Evolutionary conservation across 2,329 filamentous ascomycete genomes (phyloP), one percentile per base, ranked within the genome.

Genomic region (Cercospora beticola): DNA sequence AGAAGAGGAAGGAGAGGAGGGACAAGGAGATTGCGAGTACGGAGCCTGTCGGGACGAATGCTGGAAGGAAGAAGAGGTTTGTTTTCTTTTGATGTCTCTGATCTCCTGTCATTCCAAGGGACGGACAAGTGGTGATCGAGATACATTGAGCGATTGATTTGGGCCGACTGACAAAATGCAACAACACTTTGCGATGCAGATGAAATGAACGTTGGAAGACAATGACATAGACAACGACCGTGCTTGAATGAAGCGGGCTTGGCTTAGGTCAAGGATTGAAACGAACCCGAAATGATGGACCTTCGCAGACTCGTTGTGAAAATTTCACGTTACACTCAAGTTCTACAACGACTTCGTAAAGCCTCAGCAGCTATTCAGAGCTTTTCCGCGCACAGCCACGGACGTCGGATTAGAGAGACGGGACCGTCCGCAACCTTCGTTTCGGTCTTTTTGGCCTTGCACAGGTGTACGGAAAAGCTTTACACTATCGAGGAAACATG

Each of bases 1-100:
- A 72, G 72, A 71, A 71, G 14, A 66, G 58, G 40, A 61, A 40
- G 40, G 56, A 52, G 56, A 28, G 28, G 16, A 65, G 46, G 57
- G 57, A 62, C 9, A 33, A 46, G 62, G 62, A 57, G 49, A 64
- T 64, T 31, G 62, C 62, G 10, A 46, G 18, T 30, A 58, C 54
- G 30, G 18, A 33, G 26, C 43, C 61, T 12, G 62, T 58, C 0
- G 46, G 21, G 40, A 33, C 23, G 21, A 4, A 6, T 14, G 4
- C 26, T 9, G 56, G 18, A 23, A 49, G 43, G 52, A 64, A 58
- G 56, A 58, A 58, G 56, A 31, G 56, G 56, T 58, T 33, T 33
- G 28, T 58, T 4, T 58, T 58, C 12, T 58, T 58, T 18, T 58
- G 28, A 33, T 2, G 9, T 31, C n/a, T 18, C 23, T 30, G 5